Percentiles rank a stretch among this genome's conserved stretches.
phyloP scores from a whole-genome alignment of 2,329 filamentous ascomycete genomes.

The Phialophora macrospora region DNA sequence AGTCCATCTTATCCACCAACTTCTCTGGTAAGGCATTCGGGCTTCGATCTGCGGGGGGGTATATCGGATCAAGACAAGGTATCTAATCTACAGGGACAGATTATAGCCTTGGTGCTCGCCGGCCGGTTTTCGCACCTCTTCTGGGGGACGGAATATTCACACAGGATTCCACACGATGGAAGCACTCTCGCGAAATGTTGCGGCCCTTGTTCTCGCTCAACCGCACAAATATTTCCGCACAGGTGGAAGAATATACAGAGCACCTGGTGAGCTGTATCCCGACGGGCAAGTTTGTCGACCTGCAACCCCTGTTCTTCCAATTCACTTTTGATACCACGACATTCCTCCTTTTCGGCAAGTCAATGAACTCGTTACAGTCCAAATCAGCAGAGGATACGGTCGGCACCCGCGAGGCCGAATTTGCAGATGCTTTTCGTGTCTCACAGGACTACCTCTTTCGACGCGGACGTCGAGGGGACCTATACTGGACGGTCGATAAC shows the following conservation, averaged over 20 bases:
- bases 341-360: conserved; percentile 68
- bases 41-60: too few relatives aligned
- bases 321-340: conserved; percentile 70
- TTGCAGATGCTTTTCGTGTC: neutral
- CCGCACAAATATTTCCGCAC: neutral
- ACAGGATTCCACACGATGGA: neutral
- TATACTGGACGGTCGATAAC: neutral
- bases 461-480: neutral
- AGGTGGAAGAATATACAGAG: neutral
- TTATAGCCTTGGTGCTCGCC: neutral
- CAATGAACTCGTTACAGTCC: conserved; percentile 48
- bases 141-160: conserved; percentile 7
- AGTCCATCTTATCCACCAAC: conserved; percentile 4
- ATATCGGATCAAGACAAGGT: neutral
- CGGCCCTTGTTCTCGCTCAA: neutral
- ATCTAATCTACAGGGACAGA: neutral
- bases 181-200: neutral
- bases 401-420: neutral
- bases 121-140: conserved; percentile 4
- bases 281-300: conserved; percentile 56
- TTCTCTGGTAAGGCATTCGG: neutral
- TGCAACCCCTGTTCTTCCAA: conserved; percentile 66
- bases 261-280: neutral
- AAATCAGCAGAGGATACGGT: neutral
- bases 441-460: neutral